A percentile compares a stretch with the other conserved stretches of the same genome.
These are phyloP conservation scores for Yarrowia divulgata DNA, from an alignment of 805 yeast species.

Conservation along the genomic window DNA sequence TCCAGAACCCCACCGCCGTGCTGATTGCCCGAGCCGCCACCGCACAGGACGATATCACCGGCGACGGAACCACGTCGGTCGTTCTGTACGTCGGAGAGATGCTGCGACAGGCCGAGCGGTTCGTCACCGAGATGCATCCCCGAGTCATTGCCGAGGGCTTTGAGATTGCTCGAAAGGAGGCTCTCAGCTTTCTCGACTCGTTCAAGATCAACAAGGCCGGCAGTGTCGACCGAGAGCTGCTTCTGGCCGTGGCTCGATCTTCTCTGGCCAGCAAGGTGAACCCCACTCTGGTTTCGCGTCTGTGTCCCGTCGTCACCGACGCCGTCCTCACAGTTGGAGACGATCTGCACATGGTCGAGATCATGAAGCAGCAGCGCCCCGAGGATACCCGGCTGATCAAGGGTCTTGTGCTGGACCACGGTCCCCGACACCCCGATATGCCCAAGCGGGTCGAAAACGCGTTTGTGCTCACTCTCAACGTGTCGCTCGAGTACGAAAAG, in stretches of 20 bases:
- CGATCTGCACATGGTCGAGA: constrained; percentile 96
- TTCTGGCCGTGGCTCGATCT: constrained; percentile 89
- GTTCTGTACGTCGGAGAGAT: constrained; percentile 93
- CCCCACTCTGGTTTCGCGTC: constrained; percentile 73
- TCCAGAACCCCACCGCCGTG: constrained; percentile 87
- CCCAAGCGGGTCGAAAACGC: constrained; percentile 88
- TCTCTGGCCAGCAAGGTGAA: constrained; percentile 88
- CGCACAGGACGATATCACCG: constrained; percentile 99
- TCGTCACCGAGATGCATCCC: constrained; percentile 90
- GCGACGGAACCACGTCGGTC: constrained; percentile 98
- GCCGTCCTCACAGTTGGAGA: constrained; percentile 83
- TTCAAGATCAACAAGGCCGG: constrained; percentile 58
- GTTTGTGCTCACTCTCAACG: constrained; percentile 83
- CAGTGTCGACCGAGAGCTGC: constrained; percentile 80
- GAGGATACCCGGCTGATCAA: constrained; percentile 81
- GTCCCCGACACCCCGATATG: constrained; percentile 99
- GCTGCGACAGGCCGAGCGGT: constrained; percentile 92
- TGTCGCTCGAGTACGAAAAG: constrained; percentile 94
- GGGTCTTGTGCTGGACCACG: constrained; percentile 96
- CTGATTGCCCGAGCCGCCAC: constrained; percentile 95
- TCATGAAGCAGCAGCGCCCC: constrained; percentile 93
- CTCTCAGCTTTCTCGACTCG: constrained; percentile 70
- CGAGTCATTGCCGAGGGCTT: constrained; percentile 94
- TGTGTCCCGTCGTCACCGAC: constrained; percentile 95
- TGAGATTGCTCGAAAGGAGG: constrained; percentile 82